Evolutionary conservation across 179 eudicot genomes (phyloP).

Genomic region (Carnegiea gigantea): DNA sequence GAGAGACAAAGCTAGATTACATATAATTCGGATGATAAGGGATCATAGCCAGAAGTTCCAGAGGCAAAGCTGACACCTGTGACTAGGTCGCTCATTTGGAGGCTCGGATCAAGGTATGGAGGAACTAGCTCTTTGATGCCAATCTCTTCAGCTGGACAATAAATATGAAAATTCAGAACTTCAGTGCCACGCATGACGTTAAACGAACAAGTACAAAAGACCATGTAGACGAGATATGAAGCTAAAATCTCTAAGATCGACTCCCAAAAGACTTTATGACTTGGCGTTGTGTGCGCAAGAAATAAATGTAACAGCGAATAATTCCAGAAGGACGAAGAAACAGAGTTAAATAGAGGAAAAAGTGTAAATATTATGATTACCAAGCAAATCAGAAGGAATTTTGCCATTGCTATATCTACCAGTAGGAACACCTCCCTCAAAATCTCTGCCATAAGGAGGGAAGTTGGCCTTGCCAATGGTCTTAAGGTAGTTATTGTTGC

Average conservation of each 20-base stretch:
- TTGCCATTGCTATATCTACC: conserved; percentile 84
- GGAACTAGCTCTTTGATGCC: conserved; percentile 29
- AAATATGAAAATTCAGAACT: neutral
- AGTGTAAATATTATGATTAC: conserved; percentile 30
- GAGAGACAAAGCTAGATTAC: neutral
- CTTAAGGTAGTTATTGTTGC: conserved; percentile 62
- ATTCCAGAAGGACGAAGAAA: neutral
- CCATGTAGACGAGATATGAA: neutral
- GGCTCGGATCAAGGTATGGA: conserved; percentile 38
- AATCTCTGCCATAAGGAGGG: conserved; percentile 88
- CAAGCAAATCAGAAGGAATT: conserved; percentile 66
- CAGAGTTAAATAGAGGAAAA: neutral
- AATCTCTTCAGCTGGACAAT: conserved; percentile 19
- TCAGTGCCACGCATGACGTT: neutral
- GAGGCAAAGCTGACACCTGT: conserved; percentile 62
- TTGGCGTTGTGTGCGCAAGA: too few species aligned
- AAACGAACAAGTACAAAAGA: neutral
- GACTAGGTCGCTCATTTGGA: conserved; percentile 38
- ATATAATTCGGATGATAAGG: conserved; percentile 27
- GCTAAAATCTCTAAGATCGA: neutral
- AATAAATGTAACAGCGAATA: too few species aligned
- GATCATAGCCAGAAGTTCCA: conserved; percentile 50
- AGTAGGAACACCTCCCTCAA: conserved; percentile 56
- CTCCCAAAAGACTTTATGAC: neutral
- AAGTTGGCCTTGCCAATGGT: conserved; percentile 58